A percentile compares a stretch with the other conserved stretches of the same genome.
Evolutionary conservation across 1,139 yeast genomes (phyloP).

Genomic region (Protomyces lactucae-debilis): DNA sequence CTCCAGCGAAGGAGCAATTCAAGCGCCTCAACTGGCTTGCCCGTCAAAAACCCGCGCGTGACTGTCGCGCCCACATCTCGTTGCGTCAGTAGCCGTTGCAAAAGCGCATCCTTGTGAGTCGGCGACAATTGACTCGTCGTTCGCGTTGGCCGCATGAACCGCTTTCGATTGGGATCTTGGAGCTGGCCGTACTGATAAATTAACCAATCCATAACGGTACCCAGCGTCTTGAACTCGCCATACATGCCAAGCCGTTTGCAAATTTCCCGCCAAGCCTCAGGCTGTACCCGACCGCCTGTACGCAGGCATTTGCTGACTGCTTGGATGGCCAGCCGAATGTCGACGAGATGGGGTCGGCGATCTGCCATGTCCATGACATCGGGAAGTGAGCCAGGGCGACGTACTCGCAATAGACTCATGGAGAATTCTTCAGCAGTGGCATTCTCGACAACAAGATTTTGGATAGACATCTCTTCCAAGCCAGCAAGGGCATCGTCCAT

Average conservation of each 20-base stretch:
- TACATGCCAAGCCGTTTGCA: conserved; percentile 13
- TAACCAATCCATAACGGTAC: conserved; percentile 13
- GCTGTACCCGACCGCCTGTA: conserved; percentile 21
- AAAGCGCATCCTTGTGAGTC: conserved; percentile 4
- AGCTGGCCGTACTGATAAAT: conserved; percentile 2
- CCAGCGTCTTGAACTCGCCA: conserved; percentile 12
- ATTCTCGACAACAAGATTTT: conserved; percentile 8
- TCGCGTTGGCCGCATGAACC: neutral
- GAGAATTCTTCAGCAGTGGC: conserved; percentile 20
- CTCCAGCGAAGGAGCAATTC: conserved; percentile 9
- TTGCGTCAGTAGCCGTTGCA: conserved; percentile 8
- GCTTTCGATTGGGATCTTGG: neutral
- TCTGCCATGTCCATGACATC: conserved; percentile 8
- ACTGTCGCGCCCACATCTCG: conserved; percentile 1
- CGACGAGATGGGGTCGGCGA: conserved; percentile 18
- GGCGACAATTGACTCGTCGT: neutral
- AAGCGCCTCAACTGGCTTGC: conserved; percentile 7
- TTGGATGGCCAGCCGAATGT: conserved; percentile 14
- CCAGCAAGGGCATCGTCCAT: conserved; percentile 9
- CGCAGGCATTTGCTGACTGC: conserved; percentile 9
- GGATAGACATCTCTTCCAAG: conserved; percentile 5
- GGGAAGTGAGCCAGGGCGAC: conserved; percentile 2
- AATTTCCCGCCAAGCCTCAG: conserved; percentile 27
- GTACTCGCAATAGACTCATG: neutral
- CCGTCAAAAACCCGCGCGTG: conserved; percentile 6